Conservation (phyloP, 177 flowering plant genomes). For the Tripterygium wilfordii region DNA sequence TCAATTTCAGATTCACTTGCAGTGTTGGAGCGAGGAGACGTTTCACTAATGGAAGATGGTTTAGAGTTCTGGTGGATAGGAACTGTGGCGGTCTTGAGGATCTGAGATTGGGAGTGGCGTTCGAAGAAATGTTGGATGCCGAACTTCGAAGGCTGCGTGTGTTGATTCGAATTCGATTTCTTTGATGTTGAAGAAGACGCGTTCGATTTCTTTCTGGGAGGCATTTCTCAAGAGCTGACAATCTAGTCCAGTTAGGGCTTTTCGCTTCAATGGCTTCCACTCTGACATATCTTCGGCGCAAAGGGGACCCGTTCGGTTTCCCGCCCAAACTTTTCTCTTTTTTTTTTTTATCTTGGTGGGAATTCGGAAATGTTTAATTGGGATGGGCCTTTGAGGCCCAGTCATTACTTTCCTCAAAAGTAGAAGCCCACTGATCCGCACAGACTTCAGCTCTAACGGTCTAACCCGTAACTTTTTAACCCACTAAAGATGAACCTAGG, state of each 20-base stretch:
- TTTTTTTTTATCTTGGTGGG: not conserved
- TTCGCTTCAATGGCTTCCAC: not conserved
- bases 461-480: no score
- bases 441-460: no score
- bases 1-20: not conserved
- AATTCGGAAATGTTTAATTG: not conserved
- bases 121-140: slow-evolving; percentile 96
- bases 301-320: not conserved
- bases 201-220: not conserved
- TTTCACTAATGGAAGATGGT: not conserved
- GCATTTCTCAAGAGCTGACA: not conserved
- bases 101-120: slow-evolving; percentile 55
- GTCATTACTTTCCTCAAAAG: no score
- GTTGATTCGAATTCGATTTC: slow-evolving; percentile 41
- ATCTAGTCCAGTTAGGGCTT: not conserved
- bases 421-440: no score
- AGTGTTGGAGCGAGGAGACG: slow-evolving; percentile 5
- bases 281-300: not conserved
- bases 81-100: slow-evolving; percentile 17
- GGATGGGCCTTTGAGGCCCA: not conserved
- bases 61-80: not conserved
- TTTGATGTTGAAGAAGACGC: slow-evolving; percentile 10
- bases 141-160: slow-evolving; percentile 67
- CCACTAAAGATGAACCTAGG: no score
- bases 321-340: not conserved